Evolutionary conservation across 2,329 filamentous ascomycete genomes (phyloP), one percentile per base, ranked within the genome.

Genomic region (Aspergillus terreus): DNA sequence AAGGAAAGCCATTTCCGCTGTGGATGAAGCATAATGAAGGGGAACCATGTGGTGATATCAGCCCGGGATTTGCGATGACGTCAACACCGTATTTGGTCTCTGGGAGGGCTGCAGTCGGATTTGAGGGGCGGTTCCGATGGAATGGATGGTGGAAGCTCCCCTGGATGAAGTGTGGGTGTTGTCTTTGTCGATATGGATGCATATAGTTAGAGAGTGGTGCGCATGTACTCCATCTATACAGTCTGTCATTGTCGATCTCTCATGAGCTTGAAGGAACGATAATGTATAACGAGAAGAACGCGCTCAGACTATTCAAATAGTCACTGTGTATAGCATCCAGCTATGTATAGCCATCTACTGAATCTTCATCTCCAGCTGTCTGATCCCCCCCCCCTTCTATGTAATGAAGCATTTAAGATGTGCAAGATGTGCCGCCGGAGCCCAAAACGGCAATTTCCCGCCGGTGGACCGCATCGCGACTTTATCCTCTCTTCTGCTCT

Each of bases 391-490:
- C 19, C 19, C 19, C 19, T 19, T 19, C 4, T 19, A 19, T 19
- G 19, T 3, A 19, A 19, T 4, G 19, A 19, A 3, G 19, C 19
- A 19, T 3, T 19, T 3, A 4, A 19, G 19, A 19, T 19, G 19
- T 4, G 19, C 19, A 9, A n/a, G n/a, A 14, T 15, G 47, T 54
- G 52, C 58, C 44, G 30, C 45, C 44, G 43, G 38, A 19, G n/a
- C 56, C 54, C 46, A 48, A 62, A 58, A 42, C 49, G 65, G 65
- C 47, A 67, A 63, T 60, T 66, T 59, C 41, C 49, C 58, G 58
- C 58, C 33, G 49, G 54, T 51, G 54, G 54, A 47, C 23, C 36
- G 5, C n/a, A 17, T 21, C 6, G 17, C 15, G 14, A 4, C 11
- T 17, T 19, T 15, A 4, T 11, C 7, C 38, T 44, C 43, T 38